A percentile compares a stretch with the other conserved stretches of the same genome.
These are phyloP conservation scores for Alopecurus myosuroides DNA, from an alignment of 176 grass and related monocot species.

Conservation along the genomic window DNA sequence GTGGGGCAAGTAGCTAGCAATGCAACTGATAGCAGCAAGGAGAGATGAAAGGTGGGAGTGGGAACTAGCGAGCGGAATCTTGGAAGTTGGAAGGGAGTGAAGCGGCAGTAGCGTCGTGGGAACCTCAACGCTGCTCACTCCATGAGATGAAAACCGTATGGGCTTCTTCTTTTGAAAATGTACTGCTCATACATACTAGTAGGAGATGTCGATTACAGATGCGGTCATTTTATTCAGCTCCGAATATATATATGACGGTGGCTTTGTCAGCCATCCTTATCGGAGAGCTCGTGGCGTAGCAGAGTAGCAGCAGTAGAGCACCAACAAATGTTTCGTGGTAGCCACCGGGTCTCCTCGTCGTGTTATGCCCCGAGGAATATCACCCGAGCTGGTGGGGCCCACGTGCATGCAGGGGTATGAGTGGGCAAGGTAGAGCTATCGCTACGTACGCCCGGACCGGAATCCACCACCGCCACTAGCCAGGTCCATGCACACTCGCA, in stretches of 20 bases:
- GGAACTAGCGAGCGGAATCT: background rate
- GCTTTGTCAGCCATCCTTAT: too few relatives aligned
- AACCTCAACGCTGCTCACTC: too few relatives aligned
- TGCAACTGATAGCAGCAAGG: background rate
- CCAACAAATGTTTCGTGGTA: background rate
- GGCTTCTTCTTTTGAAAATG: too few relatives aligned
- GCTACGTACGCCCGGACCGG: background rate
- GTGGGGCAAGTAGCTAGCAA: background rate
- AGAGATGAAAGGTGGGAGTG: conserved; percentile 1
- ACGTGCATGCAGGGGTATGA: background rate
- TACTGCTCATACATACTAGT: too few relatives aligned
- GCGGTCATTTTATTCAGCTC: too few relatives aligned
- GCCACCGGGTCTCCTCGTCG: conserved; percentile 25
- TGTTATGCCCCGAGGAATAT: conserved; percentile 36
- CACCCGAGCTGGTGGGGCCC: background rate
- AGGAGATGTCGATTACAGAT: too few relatives aligned
- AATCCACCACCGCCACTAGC: background rate
- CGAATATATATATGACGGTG: too few relatives aligned
- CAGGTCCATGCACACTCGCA: background rate
- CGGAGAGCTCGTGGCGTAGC: too few relatives aligned
- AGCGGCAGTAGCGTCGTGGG: too few relatives aligned
- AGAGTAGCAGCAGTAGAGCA: background rate
- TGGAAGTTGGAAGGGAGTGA: too few relatives aligned
- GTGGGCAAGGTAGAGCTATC: conserved; percentile 1
- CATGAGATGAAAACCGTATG: too few relatives aligned